Evolutionary conservation across 495 filamentous ascomycete genomes (phyloP), one percentile per base, ranked within the genome.

Genomic region (Bacidia rubella): DNA sequence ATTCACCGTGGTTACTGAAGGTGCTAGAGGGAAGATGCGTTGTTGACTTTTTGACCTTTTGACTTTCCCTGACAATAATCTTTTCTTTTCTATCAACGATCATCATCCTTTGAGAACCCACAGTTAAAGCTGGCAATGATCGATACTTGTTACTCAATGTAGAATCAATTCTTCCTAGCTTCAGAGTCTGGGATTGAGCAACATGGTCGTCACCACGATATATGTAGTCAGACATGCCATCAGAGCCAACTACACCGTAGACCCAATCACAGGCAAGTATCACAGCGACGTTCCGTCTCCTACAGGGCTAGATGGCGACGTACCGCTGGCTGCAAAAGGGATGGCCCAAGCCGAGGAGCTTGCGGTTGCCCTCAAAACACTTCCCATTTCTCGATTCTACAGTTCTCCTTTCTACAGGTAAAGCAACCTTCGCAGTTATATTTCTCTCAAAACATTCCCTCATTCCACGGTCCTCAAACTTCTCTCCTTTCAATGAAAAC

Each of bases 171-270:
- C n/a, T n/a, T n/a, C n/a, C n/a, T n/a, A n/a, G n/a, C n/a, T n/a
- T n/a, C n/a, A n/a, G n/a, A n/a, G n/a, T n/a, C n/a, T n/a, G n/a
- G n/a, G 29, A 35, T 7, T 5, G 15, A 35, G 29, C 29, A 44
- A 22, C 7, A 50, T 50, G 47, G 47, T 11, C 27, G 20, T 50
- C 3, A 50, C 47, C 15, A 50, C 47, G 11, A 50, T 50, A 4
- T 50, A 50, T n/a, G 11, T 50, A 24, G 47, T 50, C 23, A 24
- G 47, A 12, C 47, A 50, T 38, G 47, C 47, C 23, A 20, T 92
- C 67, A 90, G 92, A 39, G 80, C 83, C 57, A 90, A 81, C 60
- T 95, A 86, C 86, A 78, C 77, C 19, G 85, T 96, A 49, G 81
- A 97, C 63, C 75, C 76, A 29, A 68, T 74, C 47, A 89, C 82